A percentile compares a stretch with the other conserved stretches of the same genome.
Evolutionary conservation across 2,329 filamentous ascomycete genomes (phyloP).

Genomic region (Colletotrichum musae): DNA sequence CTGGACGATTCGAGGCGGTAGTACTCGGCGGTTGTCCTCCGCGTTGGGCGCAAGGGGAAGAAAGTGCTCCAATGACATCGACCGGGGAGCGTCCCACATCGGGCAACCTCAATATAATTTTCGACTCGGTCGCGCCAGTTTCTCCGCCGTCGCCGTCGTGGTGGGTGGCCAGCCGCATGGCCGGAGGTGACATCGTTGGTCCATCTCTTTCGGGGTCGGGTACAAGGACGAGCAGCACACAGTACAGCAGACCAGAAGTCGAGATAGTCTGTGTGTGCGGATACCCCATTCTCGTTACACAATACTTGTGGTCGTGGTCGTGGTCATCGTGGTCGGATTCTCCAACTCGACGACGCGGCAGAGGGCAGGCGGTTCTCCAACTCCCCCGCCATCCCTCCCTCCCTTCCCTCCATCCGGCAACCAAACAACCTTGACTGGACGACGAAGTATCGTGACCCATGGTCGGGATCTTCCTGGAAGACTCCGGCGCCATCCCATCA

Average conservation of each 20-base stretch:
- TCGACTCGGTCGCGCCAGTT: slow-evolving; percentile 28
- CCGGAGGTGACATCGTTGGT: slow-evolving; percentile 32
- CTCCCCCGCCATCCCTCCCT: neutral
- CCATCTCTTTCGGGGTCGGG: slow-evolving; percentile 18
- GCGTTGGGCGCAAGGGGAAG: slow-evolving; percentile 22
- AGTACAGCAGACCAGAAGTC: no score
- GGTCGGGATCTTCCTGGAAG: slow-evolving; percentile 25
- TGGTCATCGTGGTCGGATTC: neutral
- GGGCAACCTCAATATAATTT: slow-evolving; percentile 17
- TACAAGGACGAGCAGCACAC: slow-evolving; percentile 6
- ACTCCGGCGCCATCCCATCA: neutral
- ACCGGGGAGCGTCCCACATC: slow-evolving; percentile 24
- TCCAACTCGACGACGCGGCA: slow-evolving; percentile 9
- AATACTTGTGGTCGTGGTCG: no score
- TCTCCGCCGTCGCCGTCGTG: slow-evolving; percentile 26
- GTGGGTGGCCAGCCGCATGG: slow-evolving; percentile 36
- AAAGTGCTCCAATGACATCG: slow-evolving; percentile 39
- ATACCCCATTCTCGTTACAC: slow-evolving; percentile 1
- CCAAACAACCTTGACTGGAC: slow-evolving; percentile 29
- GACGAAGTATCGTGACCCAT: slow-evolving; percentile 32
- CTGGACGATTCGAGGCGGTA: slow-evolving; percentile 30
- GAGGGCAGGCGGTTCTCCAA: slow-evolving; percentile 20
- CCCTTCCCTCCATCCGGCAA: neutral
- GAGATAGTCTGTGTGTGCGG: neutral
- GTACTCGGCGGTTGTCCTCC: slow-evolving; percentile 38